Evolutionary conservation across 2,329 filamentous ascomycete genomes (phyloP), one percentile per base, ranked within the genome.

Genomic region (Aspergillus luchuensis): DNA sequence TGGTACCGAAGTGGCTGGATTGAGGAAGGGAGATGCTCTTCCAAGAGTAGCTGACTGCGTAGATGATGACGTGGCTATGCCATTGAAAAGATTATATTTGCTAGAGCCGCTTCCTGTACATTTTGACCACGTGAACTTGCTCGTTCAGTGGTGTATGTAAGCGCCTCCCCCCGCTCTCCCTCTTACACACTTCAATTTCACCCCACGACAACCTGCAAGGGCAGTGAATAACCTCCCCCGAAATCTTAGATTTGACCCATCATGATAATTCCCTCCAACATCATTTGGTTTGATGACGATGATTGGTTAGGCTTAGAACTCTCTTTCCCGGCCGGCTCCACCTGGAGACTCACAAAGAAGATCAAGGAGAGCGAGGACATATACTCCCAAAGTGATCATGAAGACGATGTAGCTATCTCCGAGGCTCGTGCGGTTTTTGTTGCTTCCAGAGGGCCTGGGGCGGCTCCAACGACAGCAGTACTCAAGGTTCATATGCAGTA

Each of bases 201-300:
- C 30, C 3, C 3, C 4, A 1, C 4, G 11, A 5, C 4, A 33
- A 5, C 30, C 30, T 11, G 30, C 30, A 11, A 33, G 4, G 10
- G 11, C 30, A 33, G 1, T 33, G 28, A 30, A 30, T 30, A 3
- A 33, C 10, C 4, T 4, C 4, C 10, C 30, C 4, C 30, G 10
- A 11, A 33, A 5, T 0, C 10, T 33, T 1, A 1, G 1, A 1
- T 11, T 33, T 33, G 30, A 43, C n/a, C 3, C 15, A 21, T 43
- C 8, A 57, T 57, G 43, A 48, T 10, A 8, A 57, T 48, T 7
- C 23, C 43, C 2, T 48, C 54, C 13, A 21, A 51, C n/a, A 58
- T 61, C 30, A 58, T 47, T 15, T 58, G 55, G 55, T 58, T 61
- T 7, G 45, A 58, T 2, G 55, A 61, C 3, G 43, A 55, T 11